Evolutionary conservation across 495 filamentous ascomycete genomes (phyloP).

Genomic region (Aspergillus leporis): DNA sequence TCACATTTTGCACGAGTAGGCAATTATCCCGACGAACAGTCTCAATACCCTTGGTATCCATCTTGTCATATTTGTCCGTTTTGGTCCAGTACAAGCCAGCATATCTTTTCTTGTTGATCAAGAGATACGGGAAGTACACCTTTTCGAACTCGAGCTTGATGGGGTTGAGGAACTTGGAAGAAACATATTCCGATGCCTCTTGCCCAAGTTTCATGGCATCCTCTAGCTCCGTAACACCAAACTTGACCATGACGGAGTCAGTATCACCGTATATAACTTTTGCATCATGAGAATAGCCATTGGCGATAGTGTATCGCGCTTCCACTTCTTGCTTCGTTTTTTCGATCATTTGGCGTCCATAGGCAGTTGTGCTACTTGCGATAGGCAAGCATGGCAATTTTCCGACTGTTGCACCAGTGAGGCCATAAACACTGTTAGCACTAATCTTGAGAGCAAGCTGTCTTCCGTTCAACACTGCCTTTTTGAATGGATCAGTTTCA

Average conservation of each 20-base stretch:
- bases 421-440: constrained; percentile 96
- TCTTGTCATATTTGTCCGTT: constrained; percentile 94
- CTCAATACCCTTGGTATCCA: constrained; percentile 99
- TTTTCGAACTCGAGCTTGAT: constrained; percentile 99
- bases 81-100: constrained; percentile 97
- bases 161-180: constrained; percentile 85
- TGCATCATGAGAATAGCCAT: constrained; percentile 91
- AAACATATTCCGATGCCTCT: constrained; percentile 85
- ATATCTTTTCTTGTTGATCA: constrained; percentile 99
- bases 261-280: constrained; percentile 99
- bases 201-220: constrained; percentile 92
- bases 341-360: constrained; percentile 98
- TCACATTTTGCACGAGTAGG: constrained; percentile 90
- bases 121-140: constrained; percentile 95
- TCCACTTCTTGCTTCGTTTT: constrained; percentile 95
- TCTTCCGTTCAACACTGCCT: constrained; percentile 95
- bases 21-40: constrained; percentile 98
- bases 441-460: constrained; percentile 96
- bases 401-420: constrained; percentile 93
- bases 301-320: constrained; percentile 80
- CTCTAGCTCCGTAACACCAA: constrained; percentile 79
- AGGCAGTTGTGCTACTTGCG: constrained; percentile 93
- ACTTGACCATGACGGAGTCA: constrained; percentile 99
- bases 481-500: constrained; percentile 95
- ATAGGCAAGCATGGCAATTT: constrained; percentile 95